phyloP scores from a whole-genome alignment of 202 grass and related monocot species.

The Schoenoplectus tabernaemontani region DNA sequence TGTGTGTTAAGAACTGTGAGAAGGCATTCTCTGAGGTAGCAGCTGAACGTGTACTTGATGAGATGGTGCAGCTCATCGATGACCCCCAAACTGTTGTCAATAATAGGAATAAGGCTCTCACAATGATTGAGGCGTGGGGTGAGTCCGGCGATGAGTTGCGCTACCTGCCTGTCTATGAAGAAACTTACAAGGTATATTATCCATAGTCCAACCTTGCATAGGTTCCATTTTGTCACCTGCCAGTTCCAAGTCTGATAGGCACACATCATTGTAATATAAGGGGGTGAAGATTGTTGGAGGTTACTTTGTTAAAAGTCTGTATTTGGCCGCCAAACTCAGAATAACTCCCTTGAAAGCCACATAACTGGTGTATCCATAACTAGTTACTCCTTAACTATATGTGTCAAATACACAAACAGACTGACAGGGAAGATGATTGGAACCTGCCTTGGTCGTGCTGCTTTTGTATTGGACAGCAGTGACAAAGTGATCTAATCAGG shows the following conservation, averaged over 20 bases:
- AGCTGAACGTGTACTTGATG: constrained; percentile 81
- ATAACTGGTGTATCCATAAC: background rate
- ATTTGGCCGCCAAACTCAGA: background rate
- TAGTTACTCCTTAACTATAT: background rate
- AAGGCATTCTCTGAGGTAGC: constrained; percentile 92
- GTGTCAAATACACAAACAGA: background rate
- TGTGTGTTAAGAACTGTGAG: constrained; percentile 91
- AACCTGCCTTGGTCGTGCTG: background rate
- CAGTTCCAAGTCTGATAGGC: background rate
- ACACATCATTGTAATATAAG: background rate
- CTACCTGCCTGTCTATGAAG: constrained; percentile 84
- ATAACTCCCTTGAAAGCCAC: background rate
- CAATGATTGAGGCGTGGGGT: constrained; percentile 87
- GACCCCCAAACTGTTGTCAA: constrained; percentile 84
- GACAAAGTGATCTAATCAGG: background rate
- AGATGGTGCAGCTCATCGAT: constrained; percentile 92
- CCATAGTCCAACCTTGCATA: background rate
- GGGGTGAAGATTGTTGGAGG: background rate
- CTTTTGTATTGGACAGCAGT: background rate
- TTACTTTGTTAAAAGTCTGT: background rate
- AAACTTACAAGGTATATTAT: constrained; percentile 82
- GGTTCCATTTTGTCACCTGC: background rate
- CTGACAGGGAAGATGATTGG: background rate
- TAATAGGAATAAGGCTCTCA: constrained; percentile 73
- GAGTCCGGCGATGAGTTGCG: constrained; percentile 79